Evolutionary conservation across 2,329 filamentous ascomycete genomes (phyloP).

Genomic region (Colletotrichum limetticola): DNA sequence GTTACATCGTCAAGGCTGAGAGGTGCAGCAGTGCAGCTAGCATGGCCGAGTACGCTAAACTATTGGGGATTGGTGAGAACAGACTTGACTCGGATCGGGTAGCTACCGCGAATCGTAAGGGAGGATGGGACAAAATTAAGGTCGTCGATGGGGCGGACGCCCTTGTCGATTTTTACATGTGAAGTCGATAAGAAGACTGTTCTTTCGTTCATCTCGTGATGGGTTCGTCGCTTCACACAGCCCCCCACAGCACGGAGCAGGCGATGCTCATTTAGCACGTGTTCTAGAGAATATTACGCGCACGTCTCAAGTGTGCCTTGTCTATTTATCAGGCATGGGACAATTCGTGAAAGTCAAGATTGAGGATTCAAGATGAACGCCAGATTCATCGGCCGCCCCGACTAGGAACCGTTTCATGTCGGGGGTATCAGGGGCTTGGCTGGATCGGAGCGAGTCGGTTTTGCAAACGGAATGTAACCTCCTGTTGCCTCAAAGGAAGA

Average conservation of each 20-base stretch:
- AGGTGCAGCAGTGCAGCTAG: background rate
- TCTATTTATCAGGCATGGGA: background rate
- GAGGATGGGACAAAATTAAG: background rate
- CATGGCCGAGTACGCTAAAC: background rate
- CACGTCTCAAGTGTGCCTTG: background rate
- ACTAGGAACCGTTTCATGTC: background rate
- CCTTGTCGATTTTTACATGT: background rate
- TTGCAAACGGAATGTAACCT: background rate
- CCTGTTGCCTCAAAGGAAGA: background rate
- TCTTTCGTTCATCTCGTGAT: background rate
- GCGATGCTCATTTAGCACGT: background rate
- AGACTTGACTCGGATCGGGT: background rate
- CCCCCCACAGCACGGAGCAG: background rate
- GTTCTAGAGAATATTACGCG: background rate
- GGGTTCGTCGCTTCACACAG: background rate
- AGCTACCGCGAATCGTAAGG: background rate
- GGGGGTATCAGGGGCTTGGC: background rate
- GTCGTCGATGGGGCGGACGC: background rate
- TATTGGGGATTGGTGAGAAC: background rate
- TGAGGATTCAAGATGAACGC: background rate
- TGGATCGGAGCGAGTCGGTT: background rate
- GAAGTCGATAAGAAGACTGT: background rate
- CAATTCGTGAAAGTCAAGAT: background rate
- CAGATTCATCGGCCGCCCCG: background rate
- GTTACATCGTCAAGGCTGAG: slow-evolving; percentile 6